Conservation (phyloP, 2,329 filamentous ascomycete genomes). For the Clarireedia homoeocarpa region DNA sequence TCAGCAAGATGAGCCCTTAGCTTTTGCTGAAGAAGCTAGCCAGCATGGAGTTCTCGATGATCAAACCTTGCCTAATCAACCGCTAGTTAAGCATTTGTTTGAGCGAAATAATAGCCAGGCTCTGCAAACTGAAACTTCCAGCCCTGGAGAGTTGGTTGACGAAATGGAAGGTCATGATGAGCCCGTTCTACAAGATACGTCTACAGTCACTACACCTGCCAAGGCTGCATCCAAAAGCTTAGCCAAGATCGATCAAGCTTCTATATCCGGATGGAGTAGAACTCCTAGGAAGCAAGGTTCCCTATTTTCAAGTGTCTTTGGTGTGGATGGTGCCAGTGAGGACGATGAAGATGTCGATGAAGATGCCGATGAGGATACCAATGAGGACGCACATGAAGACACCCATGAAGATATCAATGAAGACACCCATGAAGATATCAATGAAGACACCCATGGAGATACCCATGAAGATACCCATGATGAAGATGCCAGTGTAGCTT, state of each 20-base stretch:
- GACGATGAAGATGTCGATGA: not conserved
- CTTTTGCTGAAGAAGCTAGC: too few species aligned
- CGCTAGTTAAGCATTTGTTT: too few species aligned
- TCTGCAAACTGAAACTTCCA: not conserved
- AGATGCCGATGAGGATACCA: not conserved
- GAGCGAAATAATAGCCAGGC: too few species aligned
- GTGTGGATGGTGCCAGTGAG: conserved; percentile 7
- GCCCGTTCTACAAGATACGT: not conserved
- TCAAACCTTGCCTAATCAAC: too few species aligned
- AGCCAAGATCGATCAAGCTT: not conserved
- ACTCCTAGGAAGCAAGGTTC: not conserved
- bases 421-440: not conserved
- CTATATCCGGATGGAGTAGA: conserved; percentile 3
- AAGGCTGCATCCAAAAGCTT: not conserved
- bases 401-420: not conserved
- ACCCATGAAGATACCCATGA: not conserved
- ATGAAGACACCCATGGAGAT: not conserved
- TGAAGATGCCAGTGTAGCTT: too few species aligned
- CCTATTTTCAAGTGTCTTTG: conserved; percentile 2
- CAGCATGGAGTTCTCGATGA: too few species aligned
- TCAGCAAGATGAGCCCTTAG: too few species aligned
- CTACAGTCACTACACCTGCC: not conserved
- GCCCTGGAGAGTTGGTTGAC: not conserved
- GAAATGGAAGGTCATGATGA: not conserved
- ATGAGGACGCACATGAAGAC: not conserved